A percentile compares a stretch with the other conserved stretches of the same genome.
Conservation (phyloP, 805 yeast genomes). For the Hanseniaspora lachancei region DNA sequence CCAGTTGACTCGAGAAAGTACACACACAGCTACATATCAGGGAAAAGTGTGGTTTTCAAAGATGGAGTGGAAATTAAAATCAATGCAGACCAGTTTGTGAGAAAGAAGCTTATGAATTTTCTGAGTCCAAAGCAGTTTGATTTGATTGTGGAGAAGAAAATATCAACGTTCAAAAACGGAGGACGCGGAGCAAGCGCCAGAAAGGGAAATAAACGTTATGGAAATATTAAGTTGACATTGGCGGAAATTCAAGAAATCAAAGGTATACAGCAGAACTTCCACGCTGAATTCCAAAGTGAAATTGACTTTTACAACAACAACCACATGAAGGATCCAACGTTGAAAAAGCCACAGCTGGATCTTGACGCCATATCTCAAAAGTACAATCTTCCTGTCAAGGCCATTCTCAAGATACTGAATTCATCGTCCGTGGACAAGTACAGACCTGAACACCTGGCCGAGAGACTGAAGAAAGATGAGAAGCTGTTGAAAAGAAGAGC, state of each 20-base stretch:
- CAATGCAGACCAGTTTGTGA: background rate
- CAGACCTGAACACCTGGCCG: background rate
- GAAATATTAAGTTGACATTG: background rate
- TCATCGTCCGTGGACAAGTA: background rate
- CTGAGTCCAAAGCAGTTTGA: background rate
- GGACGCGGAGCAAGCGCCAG: background rate
- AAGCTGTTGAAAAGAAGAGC: background rate
- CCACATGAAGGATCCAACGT: background rate
- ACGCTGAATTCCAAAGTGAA: background rate
- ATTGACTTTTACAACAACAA: background rate
- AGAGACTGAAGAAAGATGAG: background rate
- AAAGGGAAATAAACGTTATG: background rate
- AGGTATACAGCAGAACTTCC: background rate
- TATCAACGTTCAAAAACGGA: background rate
- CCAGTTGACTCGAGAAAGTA: conserved; percentile 2
- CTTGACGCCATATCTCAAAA: background rate
- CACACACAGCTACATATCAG: background rate
- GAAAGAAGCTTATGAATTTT: background rate
- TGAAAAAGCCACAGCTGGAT: conserved; percentile 1
- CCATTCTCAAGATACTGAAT: background rate
- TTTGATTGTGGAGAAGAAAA: background rate
- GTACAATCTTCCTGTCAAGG: background rate
- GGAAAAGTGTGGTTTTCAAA: background rate
- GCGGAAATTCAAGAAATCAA: conserved; percentile 3
- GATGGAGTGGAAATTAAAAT: background rate